These are phyloP conservation scores for Coemansia sp. DNA, from an alignment of 371 early-diverging fungal species.

Conservation along the genomic window DNA sequence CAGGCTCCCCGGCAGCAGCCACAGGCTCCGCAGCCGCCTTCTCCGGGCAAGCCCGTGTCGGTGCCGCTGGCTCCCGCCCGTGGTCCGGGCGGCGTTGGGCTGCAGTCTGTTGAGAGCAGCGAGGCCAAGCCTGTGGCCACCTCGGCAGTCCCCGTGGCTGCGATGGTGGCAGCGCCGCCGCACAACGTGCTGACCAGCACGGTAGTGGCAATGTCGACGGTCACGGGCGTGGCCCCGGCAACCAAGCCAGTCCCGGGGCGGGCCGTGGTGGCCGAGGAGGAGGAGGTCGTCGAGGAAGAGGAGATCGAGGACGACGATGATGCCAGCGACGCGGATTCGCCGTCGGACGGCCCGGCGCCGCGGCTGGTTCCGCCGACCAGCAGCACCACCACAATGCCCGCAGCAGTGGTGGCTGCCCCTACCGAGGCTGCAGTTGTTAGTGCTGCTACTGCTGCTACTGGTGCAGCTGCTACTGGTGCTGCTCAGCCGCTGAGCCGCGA, in stretches of 20 bases:
- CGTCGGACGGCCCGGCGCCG: background rate
- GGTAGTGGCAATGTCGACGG: slow-evolving; percentile 22
- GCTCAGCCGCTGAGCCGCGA: slow-evolving; percentile 2
- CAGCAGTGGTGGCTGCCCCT: background rate
- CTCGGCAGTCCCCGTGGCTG: background rate
- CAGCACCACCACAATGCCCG: background rate
- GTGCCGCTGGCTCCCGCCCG: slow-evolving; percentile 21
- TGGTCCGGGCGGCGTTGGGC: slow-evolving; percentile 2
- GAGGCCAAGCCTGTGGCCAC: background rate
- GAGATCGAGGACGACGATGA: slow-evolving; percentile 24
- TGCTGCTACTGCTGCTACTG: background rate
- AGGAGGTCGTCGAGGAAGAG: slow-evolving; percentile 23
- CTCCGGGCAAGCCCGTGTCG: slow-evolving; percentile 9
- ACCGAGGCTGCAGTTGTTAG: no score
- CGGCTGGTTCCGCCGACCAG: background rate
- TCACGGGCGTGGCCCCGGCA: background rate
- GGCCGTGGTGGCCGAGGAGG: background rate
- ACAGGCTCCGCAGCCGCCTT: slow-evolving; percentile 8
- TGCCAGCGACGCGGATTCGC: background rate
- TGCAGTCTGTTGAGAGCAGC: background rate
- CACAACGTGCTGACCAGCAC: slow-evolving; percentile 26
- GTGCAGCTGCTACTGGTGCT: background rate
- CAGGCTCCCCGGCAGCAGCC: background rate
- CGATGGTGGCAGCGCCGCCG: background rate
- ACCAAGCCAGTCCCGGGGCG: background rate